Evolutionary conservation across 2,329 filamentous ascomycete genomes (phyloP).

Genomic region (Calycina marina): DNA sequence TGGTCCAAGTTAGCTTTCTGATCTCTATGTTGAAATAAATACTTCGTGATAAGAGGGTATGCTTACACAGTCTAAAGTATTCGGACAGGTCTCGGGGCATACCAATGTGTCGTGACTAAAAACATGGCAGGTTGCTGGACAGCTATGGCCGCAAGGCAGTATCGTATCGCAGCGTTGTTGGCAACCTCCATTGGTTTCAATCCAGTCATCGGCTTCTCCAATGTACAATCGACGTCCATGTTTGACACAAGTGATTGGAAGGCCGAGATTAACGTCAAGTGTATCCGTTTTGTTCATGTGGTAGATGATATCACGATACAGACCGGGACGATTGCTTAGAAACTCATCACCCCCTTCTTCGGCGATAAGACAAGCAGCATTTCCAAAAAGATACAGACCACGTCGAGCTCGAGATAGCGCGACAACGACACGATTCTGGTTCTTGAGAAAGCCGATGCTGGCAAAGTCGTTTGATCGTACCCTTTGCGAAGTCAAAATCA

Average conservation of each 20-base stretch:
- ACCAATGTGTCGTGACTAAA: slow-evolving; percentile 14
- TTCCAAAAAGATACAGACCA: slow-evolving; percentile 78
- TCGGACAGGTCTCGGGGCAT: slow-evolving; percentile 13
- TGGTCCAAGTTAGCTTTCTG: too few relatives aligned
- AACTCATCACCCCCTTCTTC: slow-evolving; percentile 5
- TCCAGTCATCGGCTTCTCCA: slow-evolving; percentile 37
- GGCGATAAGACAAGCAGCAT: slow-evolving; percentile 35
- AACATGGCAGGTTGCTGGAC: slow-evolving; percentile 18
- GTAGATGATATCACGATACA: slow-evolving; percentile 23
- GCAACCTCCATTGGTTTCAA: slow-evolving; percentile 36
- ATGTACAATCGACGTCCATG: slow-evolving; percentile 41
- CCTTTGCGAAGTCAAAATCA: too few relatives aligned
- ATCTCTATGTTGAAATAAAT: neutral
- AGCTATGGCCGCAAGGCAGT: slow-evolving; percentile 20
- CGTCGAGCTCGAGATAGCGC: slow-evolving; percentile 54
- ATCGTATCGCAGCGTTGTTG: slow-evolving; percentile 27
- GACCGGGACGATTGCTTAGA: slow-evolving; percentile 10
- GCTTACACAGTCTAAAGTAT: neutral
- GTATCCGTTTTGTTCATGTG: slow-evolving; percentile 27
- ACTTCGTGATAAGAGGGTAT: neutral
- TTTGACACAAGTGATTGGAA: slow-evolving; percentile 49
- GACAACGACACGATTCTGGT: slow-evolving; percentile 43
- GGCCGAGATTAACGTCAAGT: slow-evolving; percentile 21
- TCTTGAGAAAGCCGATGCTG: slow-evolving; percentile 59
- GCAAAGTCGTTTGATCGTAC: slow-evolving; percentile 47